Evolutionary conservation across 305 asterid species (phyloP), one percentile per base, ranked within the genome.

Genomic region (Ruellia speciosa): DNA sequence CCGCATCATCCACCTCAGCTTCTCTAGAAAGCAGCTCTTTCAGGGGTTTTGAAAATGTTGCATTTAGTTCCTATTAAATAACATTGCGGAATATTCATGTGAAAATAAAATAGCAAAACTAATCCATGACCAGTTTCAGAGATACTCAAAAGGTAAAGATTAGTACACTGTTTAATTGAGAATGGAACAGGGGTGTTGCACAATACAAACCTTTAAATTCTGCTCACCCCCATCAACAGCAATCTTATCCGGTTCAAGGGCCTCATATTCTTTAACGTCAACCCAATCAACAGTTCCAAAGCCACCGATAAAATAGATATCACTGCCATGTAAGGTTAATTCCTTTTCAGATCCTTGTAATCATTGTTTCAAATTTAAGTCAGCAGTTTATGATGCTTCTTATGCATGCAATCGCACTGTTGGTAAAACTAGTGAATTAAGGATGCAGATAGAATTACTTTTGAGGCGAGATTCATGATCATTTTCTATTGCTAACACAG

Each of bases 251-350:
- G 98, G 96, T 71, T 71, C 80, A 73, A 86, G 70, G 59, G 77
- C 60, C 74, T 92, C 96, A 7, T 88, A 92, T 66, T 92, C 98
- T 70, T 82, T 80, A 63, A 88, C 90, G 68, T 88, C 86, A 59
- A 92, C 87, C 98, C 96, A 92, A 65, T 95, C 95, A 64, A 92
- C 96, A 52, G 96, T 92, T 51, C 96, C 96, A 65, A 88, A 92
- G 69, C 98, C 98, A 68, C 98, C 95, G 35, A 92, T 84, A 70
- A 92, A 92, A 75, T 92, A 88, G 78, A 92, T 82, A 74, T 92
- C 98, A 72, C 98, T 92, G 87, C 45, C 59, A 62, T 58, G 52
- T 17, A 65, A n/a, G 19, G 5, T 9, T 54, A 28, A 28, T 6
- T 47, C 52, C 58, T 28, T n/a, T 12, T 35, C 14, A 40, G 40